A percentile compares a stretch with the other conserved stretches of the same genome.
Conservation (phyloP, 2,329 filamentous ascomycete species). For the Lasiodiplodia gonubiensis region DNA sequence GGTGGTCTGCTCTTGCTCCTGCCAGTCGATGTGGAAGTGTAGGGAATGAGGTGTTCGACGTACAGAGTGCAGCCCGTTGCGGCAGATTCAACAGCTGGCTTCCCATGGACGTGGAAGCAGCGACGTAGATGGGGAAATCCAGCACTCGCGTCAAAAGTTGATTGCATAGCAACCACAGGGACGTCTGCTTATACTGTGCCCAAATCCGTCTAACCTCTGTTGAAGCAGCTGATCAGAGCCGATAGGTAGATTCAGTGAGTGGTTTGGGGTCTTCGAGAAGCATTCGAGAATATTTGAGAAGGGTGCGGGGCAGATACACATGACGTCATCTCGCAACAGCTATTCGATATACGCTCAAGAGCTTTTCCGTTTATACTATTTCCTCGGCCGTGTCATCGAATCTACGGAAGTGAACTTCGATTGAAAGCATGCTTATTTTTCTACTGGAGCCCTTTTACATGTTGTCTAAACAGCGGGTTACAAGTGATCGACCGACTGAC, state of each 20-base stretch:
- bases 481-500: no score
- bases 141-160: background rate
- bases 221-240: background rate
- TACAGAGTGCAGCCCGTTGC: background rate
- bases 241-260: background rate
- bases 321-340: background rate
- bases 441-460: no score
- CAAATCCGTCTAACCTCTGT: background rate
- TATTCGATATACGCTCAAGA: background rate
- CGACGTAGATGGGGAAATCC: background rate
- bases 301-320: background rate
- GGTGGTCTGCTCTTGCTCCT: background rate
- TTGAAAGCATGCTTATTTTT: no score
- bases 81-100: background rate
- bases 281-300: background rate
- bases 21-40: background rate
- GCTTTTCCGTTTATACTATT: no score
- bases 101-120: background rate
- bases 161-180: background rate
- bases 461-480: no score
- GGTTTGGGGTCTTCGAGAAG: background rate
- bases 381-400: no score
- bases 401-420: no score
- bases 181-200: no score
- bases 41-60: slow-evolving; percentile 1